Conservation (phyloP, 2,329 filamentous ascomycete genomes). For the Aureobasidium sp. region DNA sequence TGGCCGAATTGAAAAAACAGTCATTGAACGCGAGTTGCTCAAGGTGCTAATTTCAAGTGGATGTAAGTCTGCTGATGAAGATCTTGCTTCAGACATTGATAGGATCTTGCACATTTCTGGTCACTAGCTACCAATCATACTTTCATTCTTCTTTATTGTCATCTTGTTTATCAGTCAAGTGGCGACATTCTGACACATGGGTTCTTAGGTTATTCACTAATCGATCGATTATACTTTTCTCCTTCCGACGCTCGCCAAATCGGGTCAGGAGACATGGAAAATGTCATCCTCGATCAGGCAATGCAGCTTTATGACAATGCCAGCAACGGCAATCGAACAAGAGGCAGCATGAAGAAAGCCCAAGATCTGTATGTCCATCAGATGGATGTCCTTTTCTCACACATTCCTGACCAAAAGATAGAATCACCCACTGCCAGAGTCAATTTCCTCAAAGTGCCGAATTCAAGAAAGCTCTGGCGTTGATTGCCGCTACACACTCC, state of each 20-base stretch:
- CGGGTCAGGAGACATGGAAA: conserved; percentile 43
- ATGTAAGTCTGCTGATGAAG: conserved; percentile 24
- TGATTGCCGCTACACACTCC: conserved; percentile 66
- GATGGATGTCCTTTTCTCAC: conserved; percentile 12
- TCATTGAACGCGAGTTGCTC: conserved; percentile 64
- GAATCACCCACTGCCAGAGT: conserved; percentile 56
- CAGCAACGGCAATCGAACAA: conserved; percentile 68
- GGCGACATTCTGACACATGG: not conserved
- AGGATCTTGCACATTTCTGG: conserved; percentile 6
- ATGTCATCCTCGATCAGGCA: conserved; percentile 55
- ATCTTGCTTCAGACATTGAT: conserved; percentile 4
- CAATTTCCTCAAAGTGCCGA: conserved; percentile 48
- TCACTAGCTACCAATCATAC: not conserved
- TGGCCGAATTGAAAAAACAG: conserved; percentile 52
- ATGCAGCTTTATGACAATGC: conserved; percentile 73
- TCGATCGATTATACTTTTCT: conserved; percentile 48
- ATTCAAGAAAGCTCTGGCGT: conserved; percentile 52
- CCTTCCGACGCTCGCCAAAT: conserved; percentile 31
- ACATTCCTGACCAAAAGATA: conserved; percentile 31
- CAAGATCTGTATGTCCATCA: conserved; percentile 57
- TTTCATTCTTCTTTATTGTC: not conserved
- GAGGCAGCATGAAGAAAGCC: conserved; percentile 71
- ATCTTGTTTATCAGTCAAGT: not conserved
- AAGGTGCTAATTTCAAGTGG: conserved; percentile 52
- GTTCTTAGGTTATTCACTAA: conserved; percentile 10